Percentiles rank a stretch among this genome's conserved stretches.
phyloP scores from a whole-genome alignment of 768 basidiomycete species.

The Neoboletus magnificus region DNA sequence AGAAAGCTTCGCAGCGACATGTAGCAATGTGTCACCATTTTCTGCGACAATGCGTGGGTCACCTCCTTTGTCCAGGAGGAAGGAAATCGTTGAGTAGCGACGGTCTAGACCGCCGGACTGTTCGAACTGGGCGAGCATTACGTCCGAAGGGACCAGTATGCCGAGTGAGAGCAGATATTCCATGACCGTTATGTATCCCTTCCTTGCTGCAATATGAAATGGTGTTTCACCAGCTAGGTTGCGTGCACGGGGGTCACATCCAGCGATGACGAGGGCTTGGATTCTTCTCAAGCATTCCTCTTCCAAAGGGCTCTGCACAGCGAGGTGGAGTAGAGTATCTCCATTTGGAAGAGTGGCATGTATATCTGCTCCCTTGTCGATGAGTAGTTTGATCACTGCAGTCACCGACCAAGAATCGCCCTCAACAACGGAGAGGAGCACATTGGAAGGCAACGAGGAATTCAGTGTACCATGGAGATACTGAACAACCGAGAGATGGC shows the following conservation, averaged over 20 bases:
- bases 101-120: fast-evolving
- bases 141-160: background rate
- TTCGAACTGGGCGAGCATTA: background rate
- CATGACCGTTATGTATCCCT: background rate
- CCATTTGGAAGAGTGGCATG: background rate
- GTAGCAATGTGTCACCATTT: background rate
- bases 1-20: background rate
- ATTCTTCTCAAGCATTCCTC: background rate
- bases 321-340: background rate
- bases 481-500: background rate
- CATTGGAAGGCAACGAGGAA: background rate
- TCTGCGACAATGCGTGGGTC: background rate
- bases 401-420: too few relatives aligned
- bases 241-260: background rate
- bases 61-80: background rate
- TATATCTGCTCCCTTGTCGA: background rate
- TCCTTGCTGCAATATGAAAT: background rate
- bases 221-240: background rate
- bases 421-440: background rate
- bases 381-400: background rate
- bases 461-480: background rate
- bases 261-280: background rate
- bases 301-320: too few relatives aligned
- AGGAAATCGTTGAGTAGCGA: background rate
- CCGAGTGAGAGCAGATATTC: background rate